Evolutionary conservation across 1,284 basidiomycete genomes (phyloP), one percentile per base, ranked within the genome.

Genomic region (Singerocomus inundabilis): DNA sequence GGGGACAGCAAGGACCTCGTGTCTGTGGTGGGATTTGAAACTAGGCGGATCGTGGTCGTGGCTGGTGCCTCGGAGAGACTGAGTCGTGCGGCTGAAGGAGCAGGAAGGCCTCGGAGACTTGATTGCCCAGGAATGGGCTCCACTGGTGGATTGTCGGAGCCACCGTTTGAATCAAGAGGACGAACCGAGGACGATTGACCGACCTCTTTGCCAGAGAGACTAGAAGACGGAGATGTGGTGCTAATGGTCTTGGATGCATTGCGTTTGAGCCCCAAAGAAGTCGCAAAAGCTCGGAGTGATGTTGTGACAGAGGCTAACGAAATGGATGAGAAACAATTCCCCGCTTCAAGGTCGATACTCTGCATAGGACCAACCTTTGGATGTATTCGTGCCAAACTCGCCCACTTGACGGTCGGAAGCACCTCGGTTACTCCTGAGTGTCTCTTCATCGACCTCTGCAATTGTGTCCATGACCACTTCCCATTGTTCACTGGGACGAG

Each of bases 381-480:
- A 82, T n/a, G 70, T 68, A 10, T 68, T 73, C 4, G 82, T 81
- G 6, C 86, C 87, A 65, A 88, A 88, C 64, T 89, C 87, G 15
- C 78, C 77, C 31, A 75, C 68, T 34, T 61, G 64, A 18, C 71
- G 64, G 51, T 53, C 41, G 2, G 56, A 46, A 26, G 33, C 44
- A 25, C 60, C 62, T 15, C 61, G 55, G 47, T 60, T 66, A 30
- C 57, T 64, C 38, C 57, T 58, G 8, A 66, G 59, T 4, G 67
- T 65, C 25, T 69, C 69, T 57, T 85, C 82, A 35, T 82, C 78
- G 12, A 74, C 70, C 56, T 88, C 86, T 33, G 75, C 70, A 40
- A 88, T 88, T 52, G 80, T 79, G 48, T 88, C 86, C 82, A 88
- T 88, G 26, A 88, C 78, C 51, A 88, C 70, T 59, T 88, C 85